Base-by-base conservation (phyloP, 148 eudicot species). In the Rheum nobile region DNA sequence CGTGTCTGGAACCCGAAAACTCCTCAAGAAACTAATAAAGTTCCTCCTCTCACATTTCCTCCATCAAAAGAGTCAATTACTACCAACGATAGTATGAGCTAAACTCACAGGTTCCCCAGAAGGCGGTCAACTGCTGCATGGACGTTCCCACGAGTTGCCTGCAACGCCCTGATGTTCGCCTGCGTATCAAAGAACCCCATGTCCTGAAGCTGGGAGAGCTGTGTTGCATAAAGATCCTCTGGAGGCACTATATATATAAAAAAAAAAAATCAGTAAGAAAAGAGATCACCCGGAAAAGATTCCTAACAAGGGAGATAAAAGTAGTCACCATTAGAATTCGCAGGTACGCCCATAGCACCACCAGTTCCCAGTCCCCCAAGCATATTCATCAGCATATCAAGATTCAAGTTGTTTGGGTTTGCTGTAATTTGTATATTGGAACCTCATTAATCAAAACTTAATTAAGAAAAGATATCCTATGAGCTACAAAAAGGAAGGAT, bases 41-140 rank as follows among this genome's bases (percentile, higher is more conserved):
- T 46, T 11, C 50, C 14, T 46, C 3, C 50, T 46, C 13, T 46
- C 50, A 46, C 50, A 46, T 4, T 46, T 10, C 50, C 2, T 46
- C 50, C 50, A 46, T 46, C 17, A 16, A 16, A 16, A 14, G 50
- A 46, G 50, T 46, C 13, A 2, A 3, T 10, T 46, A 46, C 50
- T 46, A 46, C 2, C 50, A 46, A 46, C 9, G 50, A 16, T 1
- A 10, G 50, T 46, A 17, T 48, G 21, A 48, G 54, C 0, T 4
- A 47, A 48, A 48, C 9, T 48, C 9, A 48, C 54, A 48, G 54
- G 54, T n/a, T 48, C 22, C 54, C 54, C 87, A 94, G 77, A 72
- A 94, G 96, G 16, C 90, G 89, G 82, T 89, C 98, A 24, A 94
- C 97, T 1, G 98, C 98, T 71, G 93, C 98, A 55, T 91, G 87